Base-by-base conservation (phyloP, 2,329 filamentous ascomycete species). In the Truncatella angustata region DNA sequence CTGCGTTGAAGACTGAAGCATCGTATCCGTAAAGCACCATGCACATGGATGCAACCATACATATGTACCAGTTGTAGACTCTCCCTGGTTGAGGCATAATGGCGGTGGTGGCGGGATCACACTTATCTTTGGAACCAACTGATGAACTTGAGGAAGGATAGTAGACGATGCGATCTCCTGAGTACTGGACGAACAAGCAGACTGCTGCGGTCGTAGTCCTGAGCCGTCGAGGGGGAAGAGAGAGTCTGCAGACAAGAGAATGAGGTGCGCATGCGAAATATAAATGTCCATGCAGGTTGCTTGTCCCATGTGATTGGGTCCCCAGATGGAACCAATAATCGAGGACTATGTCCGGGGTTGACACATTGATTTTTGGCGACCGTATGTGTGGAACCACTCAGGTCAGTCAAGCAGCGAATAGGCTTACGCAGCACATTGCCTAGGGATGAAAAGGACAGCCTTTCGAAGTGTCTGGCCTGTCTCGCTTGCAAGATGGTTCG, bases 21-120 rank as follows among this genome's bases (percentile, higher is more conserved):
- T 89, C 86, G 65, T 89, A 89, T 52, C 86, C 86, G 65, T 88
- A 89, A 40, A 90, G 75, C 20, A 88, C 84, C 86, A 89, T 89
- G 67, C 84, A 88, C 66, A 84, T 83, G 62, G 86, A 85, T 52
- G 86, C 86, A 58, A 88, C 82, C 47, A 87, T 73, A 54, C 84
- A 85, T 58, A 87, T 82, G 72, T 85, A 88, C 73, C 74, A 76
- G 62, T 79, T 78, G 66, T 78, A 78, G 46, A 69, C 62, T 53
- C 68, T 67, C 54, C 64, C 70, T 52, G 65, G 66, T 58, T 49
- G 63, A 44, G 63, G 56, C 70, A 73, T 73, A 42, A 63, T 68
- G 63, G 54, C 60, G 58, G 54, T 59, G 32, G 18, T 24, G 20
- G 16, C 28, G 16, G 37, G 34, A n/a, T 4, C 10, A 23, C n/a